Conservation (phyloP, 2,329 filamentous ascomycete genomes). For the Diplodia scrobiculata region DNA sequence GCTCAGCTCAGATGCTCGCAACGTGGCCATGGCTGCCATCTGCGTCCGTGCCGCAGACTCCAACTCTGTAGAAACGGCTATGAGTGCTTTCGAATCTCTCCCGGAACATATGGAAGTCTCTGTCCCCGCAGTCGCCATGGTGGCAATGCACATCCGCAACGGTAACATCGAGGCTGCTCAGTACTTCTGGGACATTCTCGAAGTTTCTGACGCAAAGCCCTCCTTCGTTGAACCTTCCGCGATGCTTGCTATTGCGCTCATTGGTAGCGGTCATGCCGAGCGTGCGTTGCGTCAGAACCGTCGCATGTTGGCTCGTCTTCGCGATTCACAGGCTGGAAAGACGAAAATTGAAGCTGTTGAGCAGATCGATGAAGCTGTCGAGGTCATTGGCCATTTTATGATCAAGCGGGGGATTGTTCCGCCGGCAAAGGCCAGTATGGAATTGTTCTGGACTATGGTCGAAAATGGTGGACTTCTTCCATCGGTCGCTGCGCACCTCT, state of each 20-base stretch:
- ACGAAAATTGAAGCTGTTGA: constrained; percentile 63
- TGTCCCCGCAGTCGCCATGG: constrained; percentile 71
- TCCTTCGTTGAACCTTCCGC: constrained; percentile 82
- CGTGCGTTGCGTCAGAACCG: constrained; percentile 79
- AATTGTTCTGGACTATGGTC: constrained; percentile 64
- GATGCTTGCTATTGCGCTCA: constrained; percentile 87
- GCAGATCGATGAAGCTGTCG: constrained; percentile 83
- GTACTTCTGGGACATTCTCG: constrained; percentile 76
- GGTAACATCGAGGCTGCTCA: constrained; percentile 77
- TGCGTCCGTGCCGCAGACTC: constrained; percentile 78
- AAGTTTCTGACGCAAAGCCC: constrained; percentile 61
- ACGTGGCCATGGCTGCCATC: constrained; percentile 69
- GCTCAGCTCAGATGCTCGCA: constrained; percentile 61
- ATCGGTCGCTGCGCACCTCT: constrained; percentile 61
- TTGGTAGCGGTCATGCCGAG: constrained; percentile 80
- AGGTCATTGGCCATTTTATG: constrained; percentile 65
- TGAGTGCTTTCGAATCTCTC: constrained; percentile 56
- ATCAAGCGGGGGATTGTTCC: constrained; percentile 56
- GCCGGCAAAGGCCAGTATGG: constrained; percentile 59
- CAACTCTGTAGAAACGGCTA: constrained; percentile 69
- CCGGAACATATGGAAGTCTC: constrained; percentile 49
- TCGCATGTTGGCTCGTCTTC: constrained; percentile 83
- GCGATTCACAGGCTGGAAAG: constrained; percentile 58
- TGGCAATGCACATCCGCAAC: constrained; percentile 81
- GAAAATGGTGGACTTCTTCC: constrained; percentile 66